Conservation (phyloP, 1,139 yeast genomes). For the Taphrina deformans region DNA sequence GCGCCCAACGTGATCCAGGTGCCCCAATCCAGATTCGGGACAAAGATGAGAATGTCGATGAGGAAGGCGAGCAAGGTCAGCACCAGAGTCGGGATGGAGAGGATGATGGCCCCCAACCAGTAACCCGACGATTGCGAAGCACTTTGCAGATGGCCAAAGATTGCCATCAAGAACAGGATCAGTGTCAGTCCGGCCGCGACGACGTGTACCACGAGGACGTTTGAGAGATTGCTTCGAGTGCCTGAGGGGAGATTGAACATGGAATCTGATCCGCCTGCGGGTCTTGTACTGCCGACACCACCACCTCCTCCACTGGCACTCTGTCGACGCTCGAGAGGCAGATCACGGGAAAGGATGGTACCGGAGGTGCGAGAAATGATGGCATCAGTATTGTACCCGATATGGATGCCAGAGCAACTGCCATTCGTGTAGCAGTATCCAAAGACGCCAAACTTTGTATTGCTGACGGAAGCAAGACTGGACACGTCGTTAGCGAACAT, state of each 20-base stretch:
- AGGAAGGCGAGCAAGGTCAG: constrained; percentile 55
- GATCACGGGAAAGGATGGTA: not conserved
- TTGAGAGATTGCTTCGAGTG: constrained; percentile 67
- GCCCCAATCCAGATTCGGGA: constrained; percentile 56
- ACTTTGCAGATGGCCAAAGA: constrained; percentile 49
- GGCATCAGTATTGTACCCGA: constrained; percentile 52
- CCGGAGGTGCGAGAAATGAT: not conserved
- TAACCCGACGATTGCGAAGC: constrained; percentile 47
- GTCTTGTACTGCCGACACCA: not conserved
- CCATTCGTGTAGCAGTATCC: constrained; percentile 63
- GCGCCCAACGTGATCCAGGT: constrained; percentile 57
- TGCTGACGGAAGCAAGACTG: constrained; percentile 43
- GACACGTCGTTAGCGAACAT: constrained; percentile 34
- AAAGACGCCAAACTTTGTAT: constrained; percentile 70
- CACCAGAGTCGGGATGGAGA: constrained; percentile 53
- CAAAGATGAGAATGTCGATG: constrained; percentile 57
- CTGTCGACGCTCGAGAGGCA: not conserved
- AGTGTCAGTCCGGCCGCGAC: constrained; percentile 78
- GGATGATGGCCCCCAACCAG: constrained; percentile 48
- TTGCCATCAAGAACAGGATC: constrained; percentile 49
- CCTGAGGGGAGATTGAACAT: constrained; percentile 53
- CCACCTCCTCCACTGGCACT: not conserved
- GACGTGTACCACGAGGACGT: constrained; percentile 74
- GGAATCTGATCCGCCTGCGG: not conserved
- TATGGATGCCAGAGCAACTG: constrained; percentile 54